These are phyloP conservation scores for Hanseniaspora hatyaiensis DNA, from an alignment of 805 yeast species.

Conservation along the genomic window DNA sequence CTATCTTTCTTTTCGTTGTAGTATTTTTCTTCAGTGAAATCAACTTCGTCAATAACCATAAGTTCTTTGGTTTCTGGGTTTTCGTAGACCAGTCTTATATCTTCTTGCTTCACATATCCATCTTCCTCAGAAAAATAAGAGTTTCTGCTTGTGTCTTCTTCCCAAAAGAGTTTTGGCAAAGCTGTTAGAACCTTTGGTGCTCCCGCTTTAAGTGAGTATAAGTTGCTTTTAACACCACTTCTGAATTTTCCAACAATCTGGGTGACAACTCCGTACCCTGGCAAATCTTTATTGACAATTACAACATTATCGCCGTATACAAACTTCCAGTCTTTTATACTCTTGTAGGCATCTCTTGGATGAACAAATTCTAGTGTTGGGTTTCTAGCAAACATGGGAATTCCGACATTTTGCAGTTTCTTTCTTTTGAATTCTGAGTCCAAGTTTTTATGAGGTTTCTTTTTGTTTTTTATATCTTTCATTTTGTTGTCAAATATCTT, in stretches of 20 bases:
- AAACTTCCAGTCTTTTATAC: slow-evolving; percentile 45
- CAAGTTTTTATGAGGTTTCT: no score
- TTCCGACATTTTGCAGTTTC: not conserved
- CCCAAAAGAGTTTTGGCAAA: slow-evolving; percentile 65
- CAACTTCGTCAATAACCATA: slow-evolving; percentile 68
- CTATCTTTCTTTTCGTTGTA: slow-evolving; percentile 63
- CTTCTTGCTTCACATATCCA: slow-evolving; percentile 43
- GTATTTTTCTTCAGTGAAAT: slow-evolving; percentile 48
- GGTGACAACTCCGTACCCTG: slow-evolving; percentile 46
- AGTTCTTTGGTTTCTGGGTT: slow-evolving; percentile 55
- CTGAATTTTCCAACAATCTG: slow-evolving; percentile 23
- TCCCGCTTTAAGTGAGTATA: slow-evolving; percentile 52
- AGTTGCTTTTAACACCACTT: slow-evolving; percentile 49
- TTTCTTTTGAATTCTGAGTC: slow-evolving; percentile 28
- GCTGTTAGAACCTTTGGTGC: slow-evolving; percentile 53
- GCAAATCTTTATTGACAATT: slow-evolving; percentile 53
- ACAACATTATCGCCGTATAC: slow-evolving; percentile 70
- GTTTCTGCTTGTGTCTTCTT: slow-evolving; percentile 43
- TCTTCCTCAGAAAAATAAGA: slow-evolving; percentile 66
- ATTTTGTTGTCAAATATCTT: not conserved
- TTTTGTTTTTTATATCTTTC: not conserved
- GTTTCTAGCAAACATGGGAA: slow-evolving; percentile 17
- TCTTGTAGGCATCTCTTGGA: slow-evolving; percentile 30
- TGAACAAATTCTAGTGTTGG: slow-evolving; percentile 28
- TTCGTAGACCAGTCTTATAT: slow-evolving; percentile 68